Evolutionary conservation across 805 yeast species (phyloP).

Genomic region (Spathaspora sp.): DNA sequence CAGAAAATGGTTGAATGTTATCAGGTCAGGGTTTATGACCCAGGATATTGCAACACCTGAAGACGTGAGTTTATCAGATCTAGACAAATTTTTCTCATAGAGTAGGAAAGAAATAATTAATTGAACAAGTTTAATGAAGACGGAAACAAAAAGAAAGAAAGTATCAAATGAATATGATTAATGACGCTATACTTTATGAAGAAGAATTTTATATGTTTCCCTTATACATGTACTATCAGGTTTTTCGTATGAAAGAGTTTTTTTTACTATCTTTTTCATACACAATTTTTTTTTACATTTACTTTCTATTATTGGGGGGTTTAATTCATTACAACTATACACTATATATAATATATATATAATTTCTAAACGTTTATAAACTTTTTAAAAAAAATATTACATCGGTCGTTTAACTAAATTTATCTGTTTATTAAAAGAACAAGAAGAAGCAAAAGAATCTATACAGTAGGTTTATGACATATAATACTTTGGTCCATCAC

Average conservation of each 20-base stretch:
- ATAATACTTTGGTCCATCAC: conserved; percentile 96
- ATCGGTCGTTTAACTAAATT: neutral
- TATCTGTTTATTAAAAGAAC: neutral
- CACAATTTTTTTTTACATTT: neutral
- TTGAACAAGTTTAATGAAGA: neutral
- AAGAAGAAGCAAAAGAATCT: neutral
- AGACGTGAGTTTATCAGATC: conserved; percentile 68
- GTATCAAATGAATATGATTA: neutral
- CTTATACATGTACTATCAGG: neutral
- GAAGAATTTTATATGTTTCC: neutral
- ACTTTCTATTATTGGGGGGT: neutral
- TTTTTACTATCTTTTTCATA: neutral
- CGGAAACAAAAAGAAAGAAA: neutral
- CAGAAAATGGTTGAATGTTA: conserved; percentile 68
- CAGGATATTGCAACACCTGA: conserved; percentile 81
- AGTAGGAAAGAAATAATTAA: neutral
- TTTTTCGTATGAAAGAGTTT: neutral
- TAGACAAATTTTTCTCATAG: conserved; percentile 37
- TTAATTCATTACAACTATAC: neutral
- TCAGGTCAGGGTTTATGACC: conserved; percentile 71
- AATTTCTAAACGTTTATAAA: neutral
- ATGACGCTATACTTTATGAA: neutral
- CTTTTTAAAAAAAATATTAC: neutral
- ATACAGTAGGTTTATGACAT: conserved; percentile 48
- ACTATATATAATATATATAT: neutral